Conservation (phyloP, 306 rosid species). For the Dalbergia cochinchinensis region DNA sequence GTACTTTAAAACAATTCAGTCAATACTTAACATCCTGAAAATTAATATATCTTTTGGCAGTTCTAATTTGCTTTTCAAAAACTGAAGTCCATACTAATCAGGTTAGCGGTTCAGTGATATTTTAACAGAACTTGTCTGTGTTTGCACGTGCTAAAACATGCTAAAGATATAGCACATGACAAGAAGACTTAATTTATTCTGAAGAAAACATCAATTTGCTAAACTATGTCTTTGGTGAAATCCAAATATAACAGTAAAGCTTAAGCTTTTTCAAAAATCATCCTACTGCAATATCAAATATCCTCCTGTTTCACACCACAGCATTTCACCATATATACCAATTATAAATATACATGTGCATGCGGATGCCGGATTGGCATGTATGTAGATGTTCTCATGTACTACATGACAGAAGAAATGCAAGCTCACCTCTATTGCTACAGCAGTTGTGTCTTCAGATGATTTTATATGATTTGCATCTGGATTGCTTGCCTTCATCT, state of each 20-base stretch:
- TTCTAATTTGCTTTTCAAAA: neutral
- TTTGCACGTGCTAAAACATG: neutral
- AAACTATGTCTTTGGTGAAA: constrained; percentile 23
- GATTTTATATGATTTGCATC: constrained; percentile 31
- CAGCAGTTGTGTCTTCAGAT: constrained; percentile 36
- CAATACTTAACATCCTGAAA: too few species aligned
- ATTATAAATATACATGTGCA: neutral
- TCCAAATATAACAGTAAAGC: constrained; percentile 13
- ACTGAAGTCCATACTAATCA: neutral
- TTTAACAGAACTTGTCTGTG: neutral
- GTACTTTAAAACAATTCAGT: too few species aligned
- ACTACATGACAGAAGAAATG: neutral
- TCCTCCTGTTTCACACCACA: neutral
- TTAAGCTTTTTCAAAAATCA: neutral
- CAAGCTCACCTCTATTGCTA: constrained; percentile 59
- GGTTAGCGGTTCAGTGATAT: neutral
- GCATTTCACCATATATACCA: neutral
- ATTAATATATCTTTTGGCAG: neutral
- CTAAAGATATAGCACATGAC: constrained; percentile 17
- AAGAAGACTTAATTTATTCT: neutral
- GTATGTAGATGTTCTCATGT: neutral
- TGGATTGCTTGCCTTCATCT: constrained; percentile 48
- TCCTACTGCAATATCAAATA: neutral
- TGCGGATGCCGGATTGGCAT: neutral
- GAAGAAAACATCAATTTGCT: constrained; percentile 10